phyloP scores from a whole-genome alignment of 2,329 filamentous ascomycete genomes.

The Pseudocercospora eumusae region DNA sequence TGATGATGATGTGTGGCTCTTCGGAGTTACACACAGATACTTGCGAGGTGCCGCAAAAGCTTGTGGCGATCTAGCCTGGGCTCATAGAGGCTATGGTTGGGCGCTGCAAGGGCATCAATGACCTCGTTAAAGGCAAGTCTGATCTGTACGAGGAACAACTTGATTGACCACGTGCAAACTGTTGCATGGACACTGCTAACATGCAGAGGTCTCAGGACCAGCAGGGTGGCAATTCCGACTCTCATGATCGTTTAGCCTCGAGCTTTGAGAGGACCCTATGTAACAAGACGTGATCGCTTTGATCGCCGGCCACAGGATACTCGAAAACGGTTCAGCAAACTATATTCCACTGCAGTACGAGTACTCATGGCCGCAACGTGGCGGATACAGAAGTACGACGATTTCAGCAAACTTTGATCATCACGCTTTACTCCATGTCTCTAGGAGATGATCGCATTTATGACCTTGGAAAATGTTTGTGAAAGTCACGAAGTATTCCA shows the following conservation, averaged over 20 bases:
- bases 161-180: not conserved
- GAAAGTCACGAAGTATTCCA: not conserved
- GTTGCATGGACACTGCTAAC: not conserved
- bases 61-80: constrained; percentile 31
- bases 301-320: not conserved
- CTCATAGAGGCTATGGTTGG: constrained; percentile 30
- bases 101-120: constrained; percentile 30
- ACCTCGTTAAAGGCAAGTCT: constrained; percentile 39
- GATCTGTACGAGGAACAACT: constrained; percentile 16
- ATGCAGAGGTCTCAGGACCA: not conserved
- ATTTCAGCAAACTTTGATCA: not conserved
- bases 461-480: not conserved
- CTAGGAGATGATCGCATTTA: not conserved
- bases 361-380: not conserved
- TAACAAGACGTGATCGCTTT: not conserved
- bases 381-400: not conserved
- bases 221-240: not conserved
- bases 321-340: not conserved
- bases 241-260: not conserved
- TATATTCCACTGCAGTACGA: not conserved
- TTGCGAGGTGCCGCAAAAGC: constrained; percentile 30
- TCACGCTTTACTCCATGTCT: not conserved
- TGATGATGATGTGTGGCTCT: constrained; percentile 33
- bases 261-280: not conserved
- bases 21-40: constrained; percentile 35